phyloP scores from a whole-genome alignment of 495 filamentous ascomycete species.

The Echria macrotheca region DNA sequence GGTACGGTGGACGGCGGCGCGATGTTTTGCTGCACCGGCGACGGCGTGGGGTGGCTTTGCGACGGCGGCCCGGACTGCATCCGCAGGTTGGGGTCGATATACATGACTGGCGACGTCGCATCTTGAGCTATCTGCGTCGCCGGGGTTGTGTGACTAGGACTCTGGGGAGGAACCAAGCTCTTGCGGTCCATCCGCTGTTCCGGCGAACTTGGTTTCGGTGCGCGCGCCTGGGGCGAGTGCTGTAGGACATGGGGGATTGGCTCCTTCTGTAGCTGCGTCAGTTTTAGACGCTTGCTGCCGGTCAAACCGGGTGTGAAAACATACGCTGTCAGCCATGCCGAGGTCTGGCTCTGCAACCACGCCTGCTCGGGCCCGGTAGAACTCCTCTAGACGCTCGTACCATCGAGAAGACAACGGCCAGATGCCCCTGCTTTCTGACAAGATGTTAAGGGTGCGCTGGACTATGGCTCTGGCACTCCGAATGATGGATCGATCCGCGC shows the following conservation, averaged over 20 bases:
- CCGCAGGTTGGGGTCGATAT: constrained; percentile 22
- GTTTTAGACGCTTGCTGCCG: neutral
- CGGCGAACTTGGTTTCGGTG: too few relatives aligned
- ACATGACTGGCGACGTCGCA: constrained; percentile 11
- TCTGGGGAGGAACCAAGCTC: too few relatives aligned
- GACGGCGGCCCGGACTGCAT: constrained; percentile 9
- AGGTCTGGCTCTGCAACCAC: constrained; percentile 30
- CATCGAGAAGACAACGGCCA: constrained; percentile 44
- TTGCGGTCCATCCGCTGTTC: too few relatives aligned
- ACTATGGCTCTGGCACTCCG: constrained; percentile 36
- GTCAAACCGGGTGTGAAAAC: constrained; percentile 12
- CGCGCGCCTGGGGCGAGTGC: constrained; percentile 11
- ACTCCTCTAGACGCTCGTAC: constrained; percentile 39
- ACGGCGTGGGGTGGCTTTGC: constrained; percentile 1
- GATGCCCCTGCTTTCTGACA: constrained; percentile 36
- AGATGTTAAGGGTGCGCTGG: constrained; percentile 32
- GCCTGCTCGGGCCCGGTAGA: constrained; percentile 32
- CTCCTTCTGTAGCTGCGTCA: constrained; percentile 17
- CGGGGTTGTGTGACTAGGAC: constrained; percentile 9
- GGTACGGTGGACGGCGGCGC: neutral
- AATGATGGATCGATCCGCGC: constrained; percentile 28
- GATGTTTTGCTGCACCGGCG: neutral
- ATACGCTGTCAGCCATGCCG: constrained; percentile 46
- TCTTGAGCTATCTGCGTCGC: neutral
- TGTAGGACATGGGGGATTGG: constrained; percentile 31